Conservation (phyloP, 306 rosid species). For the Myrica gale region DNA sequence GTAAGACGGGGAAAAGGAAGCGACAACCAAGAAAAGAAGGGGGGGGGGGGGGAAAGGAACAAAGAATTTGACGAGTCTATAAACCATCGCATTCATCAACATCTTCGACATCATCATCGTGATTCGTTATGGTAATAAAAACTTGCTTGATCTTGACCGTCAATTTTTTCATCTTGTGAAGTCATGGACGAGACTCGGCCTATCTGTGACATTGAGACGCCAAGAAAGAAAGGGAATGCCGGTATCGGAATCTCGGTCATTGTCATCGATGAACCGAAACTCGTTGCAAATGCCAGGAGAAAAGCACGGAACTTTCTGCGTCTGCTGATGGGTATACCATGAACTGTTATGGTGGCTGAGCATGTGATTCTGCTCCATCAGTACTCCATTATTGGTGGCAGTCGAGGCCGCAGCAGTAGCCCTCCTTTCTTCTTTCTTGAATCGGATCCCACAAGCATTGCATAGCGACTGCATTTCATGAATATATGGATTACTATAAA, state of each 20-base stretch:
- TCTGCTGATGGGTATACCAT: slow-evolving; percentile 48
- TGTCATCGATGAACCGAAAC: slow-evolving; percentile 51
- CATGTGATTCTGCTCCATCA: slow-evolving; percentile 47
- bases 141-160: slow-evolving; percentile 39
- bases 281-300: slow-evolving; percentile 57
- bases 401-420: slow-evolving; percentile 60
- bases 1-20: slow-evolving; percentile 42
- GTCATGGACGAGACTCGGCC: slow-evolving; percentile 86
- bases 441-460: slow-evolving; percentile 97
- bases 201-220: slow-evolving; percentile 86
- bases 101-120: slow-evolving; percentile 40
- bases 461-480: slow-evolving; percentile 70
- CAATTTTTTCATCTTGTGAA: slow-evolving; percentile 60
- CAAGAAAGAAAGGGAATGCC: slow-evolving; percentile 84
- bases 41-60: slow-evolving; percentile 7
- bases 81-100: slow-evolving; percentile 45
- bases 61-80: slow-evolving; percentile 25
- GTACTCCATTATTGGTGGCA: slow-evolving; percentile 22
- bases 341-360: slow-evolving; percentile 42
- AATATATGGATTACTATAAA: neutral
- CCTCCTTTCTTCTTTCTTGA: slow-evolving; percentile 91
- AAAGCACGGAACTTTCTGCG: slow-evolving; percentile 59
- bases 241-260: slow-evolving; percentile 37
- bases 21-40: slow-evolving; percentile 33
- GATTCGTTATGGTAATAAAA: slow-evolving; percentile 36